Evolutionary conservation across 2,329 filamentous ascomycete species (phyloP), one percentile per base, ranked within the genome.

Genomic region (Didymosphaeria variabile): DNA sequence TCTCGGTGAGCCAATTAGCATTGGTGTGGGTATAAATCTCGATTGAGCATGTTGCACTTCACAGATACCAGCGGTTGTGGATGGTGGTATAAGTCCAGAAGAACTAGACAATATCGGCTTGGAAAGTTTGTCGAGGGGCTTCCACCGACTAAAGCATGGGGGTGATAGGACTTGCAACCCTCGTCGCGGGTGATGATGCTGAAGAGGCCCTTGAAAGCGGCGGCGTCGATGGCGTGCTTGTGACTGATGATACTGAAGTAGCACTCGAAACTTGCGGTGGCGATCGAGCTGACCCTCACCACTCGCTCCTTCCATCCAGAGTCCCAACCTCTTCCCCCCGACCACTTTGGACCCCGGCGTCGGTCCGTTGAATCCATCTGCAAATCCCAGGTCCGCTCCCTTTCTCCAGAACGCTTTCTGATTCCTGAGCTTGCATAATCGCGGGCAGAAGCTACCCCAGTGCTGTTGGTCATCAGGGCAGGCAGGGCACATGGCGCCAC

Each of bases 401-500:
- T 34, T 12, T 2, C 5, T 34, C 53, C 53, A 55, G 12, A 55
- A 55, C n/a, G 9, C 10, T 17, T 55, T n/a, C 12, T 46, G 21
- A 15, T 26, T 26, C 23, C 53, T 34, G 17, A 55, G 42, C n/a
- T 17, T 23, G 17, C 53, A 55, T 9, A 55, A 29, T 40, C 42
- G 19, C 2, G 53, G 42, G 46, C 53, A 55, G 17, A 55, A 36
- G 12, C 26, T 26, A 5, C 53, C 53, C 40, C 29, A 17, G n/a
- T 55, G 53, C 40, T 55, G 53, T 40, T 23, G 17, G 12, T 55
- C n/a, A 2, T 5, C 5, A 15, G 53, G 53, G 21, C 53, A 55
- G 2, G 53, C 53, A 17, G 53, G 53, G 21, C 53, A 47, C 1
- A 5, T 7, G 12, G 23, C 42, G 10, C 12, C 31, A 12, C 53